These are phyloP conservation scores for Quercus dentata DNA, from an alignment of 306 rosid genomes.

Conservation along the genomic window DNA sequence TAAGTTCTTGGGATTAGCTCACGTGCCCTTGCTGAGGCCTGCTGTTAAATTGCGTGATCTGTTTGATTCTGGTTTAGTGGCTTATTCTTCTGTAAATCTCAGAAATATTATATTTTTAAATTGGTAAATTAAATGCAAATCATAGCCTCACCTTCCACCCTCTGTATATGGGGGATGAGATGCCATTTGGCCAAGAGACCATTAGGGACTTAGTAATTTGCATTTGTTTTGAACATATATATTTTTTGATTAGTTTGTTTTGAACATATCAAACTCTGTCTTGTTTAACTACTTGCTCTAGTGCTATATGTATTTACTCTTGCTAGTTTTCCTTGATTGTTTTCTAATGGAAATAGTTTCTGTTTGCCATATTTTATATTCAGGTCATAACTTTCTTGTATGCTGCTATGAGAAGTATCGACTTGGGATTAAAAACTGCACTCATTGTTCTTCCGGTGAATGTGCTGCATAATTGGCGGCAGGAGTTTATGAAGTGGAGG, in stretches of 20 bases:
- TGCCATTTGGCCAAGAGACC: neutral
- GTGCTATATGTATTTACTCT: neutral
- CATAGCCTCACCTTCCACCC: neutral
- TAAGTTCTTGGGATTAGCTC: neutral
- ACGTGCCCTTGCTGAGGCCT: neutral
- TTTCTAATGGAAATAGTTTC: conserved; percentile 12
- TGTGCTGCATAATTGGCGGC: conserved; percentile 96
- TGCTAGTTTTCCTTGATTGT: neutral
- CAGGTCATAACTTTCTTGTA: conserved; percentile 96
- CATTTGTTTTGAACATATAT: neutral
- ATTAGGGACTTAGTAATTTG: neutral
- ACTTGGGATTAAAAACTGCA: conserved; percentile 85
- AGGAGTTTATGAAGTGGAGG: conserved; percentile 86
- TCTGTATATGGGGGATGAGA: neutral
- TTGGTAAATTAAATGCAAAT: neutral
- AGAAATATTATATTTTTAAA: neutral
- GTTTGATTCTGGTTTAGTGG: neutral
- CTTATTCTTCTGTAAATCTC: neutral
- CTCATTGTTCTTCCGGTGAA: conserved; percentile 96
- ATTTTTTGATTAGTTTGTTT: neutral
- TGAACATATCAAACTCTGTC: neutral
- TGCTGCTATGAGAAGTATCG: conserved; percentile 84
- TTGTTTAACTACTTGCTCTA: neutral
- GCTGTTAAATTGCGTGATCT: neutral
- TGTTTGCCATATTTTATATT: conserved; percentile 24